phyloP scores from a whole-genome alignment of 345 rosid genomes.

The Microthlaspi erraticum region DNA sequence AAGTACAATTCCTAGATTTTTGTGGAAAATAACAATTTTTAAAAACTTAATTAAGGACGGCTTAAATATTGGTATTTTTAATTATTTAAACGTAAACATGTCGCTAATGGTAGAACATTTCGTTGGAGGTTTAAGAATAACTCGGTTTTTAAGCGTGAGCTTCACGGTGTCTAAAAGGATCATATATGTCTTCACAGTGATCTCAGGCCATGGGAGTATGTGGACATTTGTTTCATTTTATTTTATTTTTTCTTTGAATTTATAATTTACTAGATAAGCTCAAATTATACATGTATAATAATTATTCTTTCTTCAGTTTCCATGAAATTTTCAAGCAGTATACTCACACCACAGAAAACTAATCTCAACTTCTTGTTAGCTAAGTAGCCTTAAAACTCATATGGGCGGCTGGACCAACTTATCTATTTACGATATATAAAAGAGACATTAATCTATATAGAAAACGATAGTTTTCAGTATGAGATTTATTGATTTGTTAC shows the following conservation, averaged over 20 bases:
- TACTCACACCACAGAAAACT: not conserved
- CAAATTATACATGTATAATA: not conserved
- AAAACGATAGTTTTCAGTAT: not conserved
- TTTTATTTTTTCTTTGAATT: not conserved
- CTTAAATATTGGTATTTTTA: not conserved
- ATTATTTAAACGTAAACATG: conserved; percentile 29
- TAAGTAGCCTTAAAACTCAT: not conserved
- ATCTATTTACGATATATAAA: not conserved
- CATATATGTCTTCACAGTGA: not conserved
- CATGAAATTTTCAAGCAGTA: conserved; percentile 18
- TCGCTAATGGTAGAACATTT: conserved; percentile 24
- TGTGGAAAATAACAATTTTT: not conserved
- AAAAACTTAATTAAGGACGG: conserved; percentile 8
- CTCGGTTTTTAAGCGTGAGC: conserved; percentile 10
- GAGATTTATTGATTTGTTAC: not conserved
- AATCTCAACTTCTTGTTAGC: conserved; percentile 10
- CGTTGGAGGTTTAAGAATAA: not conserved
- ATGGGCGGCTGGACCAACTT: not conserved
- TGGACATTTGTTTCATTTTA: not conserved
- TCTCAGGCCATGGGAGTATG: not conserved
- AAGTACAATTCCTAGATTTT: not conserved
- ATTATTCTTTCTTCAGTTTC: conserved; percentile 17
- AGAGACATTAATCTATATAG: not conserved
- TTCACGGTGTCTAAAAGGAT: conserved; percentile 14
- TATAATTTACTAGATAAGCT: not conserved